Evolutionary conservation across 2,329 filamentous ascomycete genomes (phyloP).

Genomic region (Zasmidium angulare): DNA sequence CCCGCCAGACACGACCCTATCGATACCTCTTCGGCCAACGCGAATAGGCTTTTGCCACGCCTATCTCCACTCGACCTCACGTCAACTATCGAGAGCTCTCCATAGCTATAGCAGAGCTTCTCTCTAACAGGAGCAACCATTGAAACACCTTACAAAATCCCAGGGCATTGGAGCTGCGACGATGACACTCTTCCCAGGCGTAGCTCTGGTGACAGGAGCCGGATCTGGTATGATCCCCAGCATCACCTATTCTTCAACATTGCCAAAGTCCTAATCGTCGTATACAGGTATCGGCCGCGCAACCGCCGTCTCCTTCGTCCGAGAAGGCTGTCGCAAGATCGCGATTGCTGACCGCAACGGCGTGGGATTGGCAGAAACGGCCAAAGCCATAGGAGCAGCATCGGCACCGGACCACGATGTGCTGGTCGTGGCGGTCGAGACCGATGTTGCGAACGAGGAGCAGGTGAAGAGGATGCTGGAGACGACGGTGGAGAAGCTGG

Average conservation of each 20-base stretch:
- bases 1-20: no score
- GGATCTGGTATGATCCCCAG: conserved; percentile 29
- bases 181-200: conserved; percentile 33
- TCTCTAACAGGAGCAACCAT: no score
- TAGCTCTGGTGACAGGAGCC: conserved; percentile 36
- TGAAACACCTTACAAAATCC: not conserved
- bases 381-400: conserved; percentile 30
- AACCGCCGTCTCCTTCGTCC: conserved; percentile 46
- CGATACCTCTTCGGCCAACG: not conserved
- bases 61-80: conserved; percentile 3
- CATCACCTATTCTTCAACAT: no score
- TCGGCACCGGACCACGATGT: conserved; percentile 17
- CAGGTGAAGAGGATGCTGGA: conserved; percentile 39
- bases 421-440: conserved; percentile 28
- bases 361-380: conserved; percentile 36
- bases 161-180: not conserved
- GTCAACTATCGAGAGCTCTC: not conserved
- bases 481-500: conserved; percentile 36
- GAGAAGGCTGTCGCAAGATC: conserved; percentile 46
- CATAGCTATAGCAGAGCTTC: not conserved
- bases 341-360: conserved; percentile 43
- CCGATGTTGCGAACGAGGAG: conserved; percentile 40
- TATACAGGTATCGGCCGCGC: conserved; percentile 44
- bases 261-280: no score
- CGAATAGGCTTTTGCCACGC: conserved; percentile 1